Conservation (phyloP, 2,329 filamentous ascomycete species). For the Sporothrix luriei region DNA sequence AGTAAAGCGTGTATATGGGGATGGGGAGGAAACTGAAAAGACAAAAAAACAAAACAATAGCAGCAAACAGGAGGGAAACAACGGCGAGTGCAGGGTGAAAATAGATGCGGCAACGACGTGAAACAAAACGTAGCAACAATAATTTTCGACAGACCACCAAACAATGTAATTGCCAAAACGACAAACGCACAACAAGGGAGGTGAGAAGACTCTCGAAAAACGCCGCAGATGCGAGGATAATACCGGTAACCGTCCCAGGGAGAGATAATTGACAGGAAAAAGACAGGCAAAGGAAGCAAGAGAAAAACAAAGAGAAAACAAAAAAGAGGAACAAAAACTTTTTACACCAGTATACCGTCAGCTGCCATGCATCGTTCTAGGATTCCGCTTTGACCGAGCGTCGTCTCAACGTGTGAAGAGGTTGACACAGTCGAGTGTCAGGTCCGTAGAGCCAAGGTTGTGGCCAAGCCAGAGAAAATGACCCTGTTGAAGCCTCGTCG, state of each 20-base stretch:
- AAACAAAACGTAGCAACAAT: conserved; percentile 36
- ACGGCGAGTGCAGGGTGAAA: conserved; percentile 33
- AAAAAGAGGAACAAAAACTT: conserved; percentile 26
- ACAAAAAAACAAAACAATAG: conserved; percentile 32
- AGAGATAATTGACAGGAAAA: conserved; percentile 24
- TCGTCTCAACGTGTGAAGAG: conserved; percentile 65
- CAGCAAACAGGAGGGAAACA: conserved; percentile 32
- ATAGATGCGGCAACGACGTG: conserved; percentile 33
- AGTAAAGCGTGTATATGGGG: not conserved
- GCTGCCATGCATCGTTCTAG: conserved; percentile 34
- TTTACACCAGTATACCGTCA: conserved; percentile 37
- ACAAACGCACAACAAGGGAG: conserved; percentile 36
- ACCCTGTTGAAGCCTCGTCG: conserved; percentile 69
- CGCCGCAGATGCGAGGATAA: conserved; percentile 39
- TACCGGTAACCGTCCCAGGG: conserved; percentile 32
- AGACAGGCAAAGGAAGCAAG: conserved; percentile 21
- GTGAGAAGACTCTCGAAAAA: conserved; percentile 35
- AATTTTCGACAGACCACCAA: conserved; percentile 24
- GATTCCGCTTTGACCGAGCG: conserved; percentile 49
- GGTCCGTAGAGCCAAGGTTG: conserved; percentile 63
- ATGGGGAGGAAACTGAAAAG: conserved; percentile 32
- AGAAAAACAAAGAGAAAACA: not conserved
- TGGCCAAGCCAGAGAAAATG: conserved; percentile 74
- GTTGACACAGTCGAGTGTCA: conserved; percentile 71
- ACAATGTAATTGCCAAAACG: conserved; percentile 31